Conservation (phyloP, 2,329 filamentous ascomycete species). For the Calonectria honghensis region DNA sequence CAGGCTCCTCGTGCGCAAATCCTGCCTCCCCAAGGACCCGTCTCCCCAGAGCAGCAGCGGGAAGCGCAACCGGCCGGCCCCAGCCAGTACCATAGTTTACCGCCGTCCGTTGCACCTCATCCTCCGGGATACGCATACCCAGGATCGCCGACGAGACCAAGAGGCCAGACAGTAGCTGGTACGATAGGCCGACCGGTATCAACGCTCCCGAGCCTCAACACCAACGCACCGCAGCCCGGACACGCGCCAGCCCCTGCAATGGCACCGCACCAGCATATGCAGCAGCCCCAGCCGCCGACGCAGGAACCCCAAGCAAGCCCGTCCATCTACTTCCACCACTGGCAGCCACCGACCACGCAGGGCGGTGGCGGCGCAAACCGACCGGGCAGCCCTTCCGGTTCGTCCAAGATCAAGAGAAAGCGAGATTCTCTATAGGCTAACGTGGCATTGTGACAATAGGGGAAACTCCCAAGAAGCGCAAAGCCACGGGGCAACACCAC, state of each 20-base stretch:
- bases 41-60: slow-evolving; percentile 73
- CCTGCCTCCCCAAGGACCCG: slow-evolving; percentile 68
- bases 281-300: slow-evolving; percentile 73
- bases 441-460: slow-evolving; percentile 70
- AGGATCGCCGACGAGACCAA: slow-evolving; percentile 69
- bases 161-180: slow-evolving; percentile 70
- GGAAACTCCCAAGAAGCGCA: slow-evolving; percentile 90
- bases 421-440: slow-evolving; percentile 65
- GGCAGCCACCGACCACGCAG: slow-evolving; percentile 86
- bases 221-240: slow-evolving; percentile 64
- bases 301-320: slow-evolving; percentile 77
- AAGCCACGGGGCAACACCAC: slow-evolving; percentile 73
- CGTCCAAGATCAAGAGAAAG: slow-evolving; percentile 74
- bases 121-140: slow-evolving; percentile 67
- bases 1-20: slow-evolving; percentile 71
- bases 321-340: slow-evolving; percentile 93
- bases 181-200: slow-evolving; percentile 62
- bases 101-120: slow-evolving; percentile 59
- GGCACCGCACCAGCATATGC: slow-evolving; percentile 69
- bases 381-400: slow-evolving; percentile 84
- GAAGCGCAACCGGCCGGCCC: slow-evolving; percentile 69
- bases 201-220: slow-evolving; percentile 67
- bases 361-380: slow-evolving; percentile 76
- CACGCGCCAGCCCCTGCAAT: slow-evolving; percentile 55
- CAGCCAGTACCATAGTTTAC: slow-evolving; percentile 64